phyloP scores from a whole-genome alignment of 2,329 filamentous ascomycete genomes.

The Aspergillus glaucus region DNA sequence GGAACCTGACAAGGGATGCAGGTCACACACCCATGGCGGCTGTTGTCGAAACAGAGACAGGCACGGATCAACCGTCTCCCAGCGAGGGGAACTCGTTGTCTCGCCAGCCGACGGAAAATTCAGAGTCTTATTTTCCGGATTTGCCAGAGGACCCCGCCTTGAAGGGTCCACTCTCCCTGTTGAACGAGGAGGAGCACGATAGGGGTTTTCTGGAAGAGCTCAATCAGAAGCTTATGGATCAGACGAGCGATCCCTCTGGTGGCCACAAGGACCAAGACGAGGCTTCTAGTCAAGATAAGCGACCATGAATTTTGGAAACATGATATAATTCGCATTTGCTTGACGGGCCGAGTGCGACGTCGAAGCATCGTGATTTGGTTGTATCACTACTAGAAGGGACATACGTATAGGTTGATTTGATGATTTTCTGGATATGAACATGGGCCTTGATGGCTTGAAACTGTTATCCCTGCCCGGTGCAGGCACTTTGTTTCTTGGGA shows the following conservation, averaged over 20 bases:
- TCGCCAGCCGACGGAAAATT: slow-evolving; percentile 31
- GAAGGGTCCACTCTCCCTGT: slow-evolving; percentile 38
- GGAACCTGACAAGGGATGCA: slow-evolving; percentile 35
- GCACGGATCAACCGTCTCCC: slow-evolving; percentile 16
- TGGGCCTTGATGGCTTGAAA: background rate
- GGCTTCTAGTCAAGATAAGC: slow-evolving; percentile 18
- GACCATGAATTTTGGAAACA: slow-evolving; percentile 39
- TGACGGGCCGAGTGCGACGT: slow-evolving; percentile 26
- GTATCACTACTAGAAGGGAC: no score
- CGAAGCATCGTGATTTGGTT: slow-evolving; percentile 3
- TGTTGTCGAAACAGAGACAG: slow-evolving; percentile 28
- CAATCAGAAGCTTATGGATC: slow-evolving; percentile 38
- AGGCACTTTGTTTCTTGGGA: background rate
- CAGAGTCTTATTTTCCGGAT: slow-evolving; percentile 37
- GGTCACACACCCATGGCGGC: slow-evolving; percentile 42
- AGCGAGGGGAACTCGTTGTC: slow-evolving; percentile 17
- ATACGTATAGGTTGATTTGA: background rate
- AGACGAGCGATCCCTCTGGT: slow-evolving; percentile 26
- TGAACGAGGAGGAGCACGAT: slow-evolving; percentile 36
- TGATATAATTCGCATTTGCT: slow-evolving; percentile 44
- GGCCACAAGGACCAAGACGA: slow-evolving; percentile 16
- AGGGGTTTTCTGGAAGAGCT: slow-evolving; percentile 36
- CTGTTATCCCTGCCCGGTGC: background rate
- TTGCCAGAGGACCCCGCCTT: slow-evolving; percentile 39
- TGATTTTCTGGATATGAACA: background rate